phyloP scores from a whole-genome alignment of 495 filamentous ascomycete genomes.

The Hyaloscypha finlandica region DNA sequence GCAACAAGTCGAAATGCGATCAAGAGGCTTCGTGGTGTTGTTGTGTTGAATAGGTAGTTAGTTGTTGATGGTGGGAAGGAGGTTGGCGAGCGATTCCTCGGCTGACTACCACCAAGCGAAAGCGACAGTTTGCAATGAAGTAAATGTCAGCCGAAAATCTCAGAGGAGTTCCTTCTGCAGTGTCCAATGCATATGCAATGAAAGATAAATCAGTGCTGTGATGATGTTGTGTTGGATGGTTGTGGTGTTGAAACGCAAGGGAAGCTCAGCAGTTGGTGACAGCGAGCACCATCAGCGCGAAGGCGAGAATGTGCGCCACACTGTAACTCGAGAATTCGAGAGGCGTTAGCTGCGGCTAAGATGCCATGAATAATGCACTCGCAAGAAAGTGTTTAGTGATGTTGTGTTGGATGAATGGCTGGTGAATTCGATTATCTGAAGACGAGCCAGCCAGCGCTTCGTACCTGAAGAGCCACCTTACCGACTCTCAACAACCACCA shows the following conservation, averaged over 20 bases:
- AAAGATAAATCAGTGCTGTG: not conserved
- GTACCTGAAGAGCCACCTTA: too few species aligned
- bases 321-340: not conserved
- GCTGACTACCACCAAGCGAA: too few species aligned
- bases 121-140: too few species aligned
- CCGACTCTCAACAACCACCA: too few species aligned
- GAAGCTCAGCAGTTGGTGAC: not conserved
- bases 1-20: too few species aligned
- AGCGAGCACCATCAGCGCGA: not conserved
- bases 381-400: not conserved
- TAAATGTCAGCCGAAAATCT: too few species aligned
- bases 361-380: not conserved
- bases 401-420: not conserved
- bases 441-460: not conserved
- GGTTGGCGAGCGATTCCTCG: too few species aligned
- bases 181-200: not conserved
- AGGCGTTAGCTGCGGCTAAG: not conserved
- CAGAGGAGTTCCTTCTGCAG: not conserved
- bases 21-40: too few species aligned
- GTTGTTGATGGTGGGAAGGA: too few species aligned
- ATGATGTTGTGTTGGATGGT: not conserved
- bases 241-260: not conserved
- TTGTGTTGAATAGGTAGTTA: too few species aligned
- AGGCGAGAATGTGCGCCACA: not conserved
- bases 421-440: not conserved